phyloP scores from a whole-genome alignment of 495 filamentous ascomycete species.

The Chaetomium cochliodes region DNA sequence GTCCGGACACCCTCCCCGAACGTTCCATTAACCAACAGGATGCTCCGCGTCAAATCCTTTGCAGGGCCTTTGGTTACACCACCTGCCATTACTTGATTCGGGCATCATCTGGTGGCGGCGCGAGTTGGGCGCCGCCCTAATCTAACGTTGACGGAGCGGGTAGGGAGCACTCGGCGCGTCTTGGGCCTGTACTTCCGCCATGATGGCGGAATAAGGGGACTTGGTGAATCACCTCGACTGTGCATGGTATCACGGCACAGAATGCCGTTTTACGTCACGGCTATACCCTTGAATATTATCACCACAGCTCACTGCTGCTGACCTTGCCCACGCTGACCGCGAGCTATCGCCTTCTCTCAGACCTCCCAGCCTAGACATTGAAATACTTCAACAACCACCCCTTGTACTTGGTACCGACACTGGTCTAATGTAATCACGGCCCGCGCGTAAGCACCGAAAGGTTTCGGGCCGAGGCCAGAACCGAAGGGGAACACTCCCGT shows the following conservation, averaged over 20 bases:
- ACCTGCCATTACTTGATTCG: neutral
- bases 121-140: neutral
- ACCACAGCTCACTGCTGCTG: neutral
- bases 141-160: neutral
- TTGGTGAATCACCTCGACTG: neutral
- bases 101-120: neutral
- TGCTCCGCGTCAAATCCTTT: neutral
- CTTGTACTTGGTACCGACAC: too few species aligned
- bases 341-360: too few species aligned
- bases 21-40: neutral
- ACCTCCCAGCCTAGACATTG: neutral
- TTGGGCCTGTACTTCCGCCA: neutral
- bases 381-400: neutral
- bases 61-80: neutral
- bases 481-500: neutral
- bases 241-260: neutral
- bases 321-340: neutral
- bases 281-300: neutral
- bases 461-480: constrained; percentile 5
- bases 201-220: neutral
- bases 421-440: neutral
- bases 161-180: neutral
- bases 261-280: neutral
- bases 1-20: neutral
- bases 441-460: neutral